Evolutionary conservation across 2,329 filamentous ascomycete genomes (phyloP), one percentile per base, ranked within the genome.

Genomic region (Colletotrichum agaves): DNA sequence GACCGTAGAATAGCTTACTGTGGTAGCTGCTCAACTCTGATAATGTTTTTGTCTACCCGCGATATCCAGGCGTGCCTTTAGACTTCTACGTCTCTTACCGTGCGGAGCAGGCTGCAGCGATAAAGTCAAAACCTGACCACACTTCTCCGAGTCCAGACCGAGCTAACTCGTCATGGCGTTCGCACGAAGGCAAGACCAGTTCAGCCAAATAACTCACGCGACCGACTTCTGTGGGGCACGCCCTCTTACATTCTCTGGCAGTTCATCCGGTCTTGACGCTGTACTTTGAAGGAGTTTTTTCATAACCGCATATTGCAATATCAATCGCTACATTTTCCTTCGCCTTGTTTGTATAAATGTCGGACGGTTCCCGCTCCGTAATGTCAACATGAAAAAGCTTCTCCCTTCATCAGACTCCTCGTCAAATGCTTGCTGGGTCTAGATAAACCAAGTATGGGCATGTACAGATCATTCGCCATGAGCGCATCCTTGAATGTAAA

Each of bases 361-460:
- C 52, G 33, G 49, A 27, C 19, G n/a, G n/a, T 21, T 31, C 46
- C 37, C 46, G 27, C 37, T 10, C 13, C 44, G 35, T 35, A 23
- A 8, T 7, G 8, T 27, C 21, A 64, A 37, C 37, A 21, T 17
- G 39, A 35, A 58, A 35, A 39, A 23, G 39, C 46, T 63, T 63
- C 27, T 64, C 52, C 60, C 64, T 63, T 67, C 39, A n/a, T 58
- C 19, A 15, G 21, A 37, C 63, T 33, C 49, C 39, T 56, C 52
- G 39, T 37, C 52, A 37, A 57, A 67, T 67, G 60, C 60, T 52
- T 27, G 17, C 15, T 49, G 33, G 17, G 27, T 23, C 37, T 43
- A 23, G 27, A 41, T 55, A 39, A 55, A 5, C 39, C 31, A 39
- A 39, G 21, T n/a, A 19, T 44, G 23, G 21, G 15, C 41, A 21